phyloP scores from a whole-genome alignment of 176 grass and related monocot species.

The Eragrostis nindensis region DNA sequence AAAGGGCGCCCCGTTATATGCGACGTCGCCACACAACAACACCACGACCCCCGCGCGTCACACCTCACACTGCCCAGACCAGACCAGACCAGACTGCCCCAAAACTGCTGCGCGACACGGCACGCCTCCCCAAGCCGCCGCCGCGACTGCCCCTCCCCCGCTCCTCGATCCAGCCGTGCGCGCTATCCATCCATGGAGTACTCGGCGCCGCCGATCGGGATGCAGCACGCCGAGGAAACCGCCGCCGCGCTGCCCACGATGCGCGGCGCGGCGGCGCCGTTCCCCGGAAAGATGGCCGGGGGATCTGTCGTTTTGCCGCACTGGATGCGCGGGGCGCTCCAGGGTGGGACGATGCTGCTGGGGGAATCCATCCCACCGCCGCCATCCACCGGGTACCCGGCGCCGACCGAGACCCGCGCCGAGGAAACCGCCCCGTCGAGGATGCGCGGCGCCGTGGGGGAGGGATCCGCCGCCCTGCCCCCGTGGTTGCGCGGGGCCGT shows the following conservation, averaged over 20 bases:
- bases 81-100: too few relatives aligned
- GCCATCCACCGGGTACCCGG: not conserved
- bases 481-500: slow-evolving; percentile 19
- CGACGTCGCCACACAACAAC: not conserved
- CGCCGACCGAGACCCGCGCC: not conserved
- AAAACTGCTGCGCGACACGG: not conserved
- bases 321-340: slow-evolving; percentile 1
- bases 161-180: not conserved
- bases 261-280: not conserved
- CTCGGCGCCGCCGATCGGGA: not conserved
- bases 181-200: not conserved
- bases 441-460: slow-evolving; percentile 6
- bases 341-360: not conserved
- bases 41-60: not conserved
- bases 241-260: too few relatives aligned
- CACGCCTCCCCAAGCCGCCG: not conserved
- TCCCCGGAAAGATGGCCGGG: too few relatives aligned
- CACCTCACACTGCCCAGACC: too few relatives aligned
- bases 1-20: not conserved
- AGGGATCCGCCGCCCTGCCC: not conserved
- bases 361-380: not conserved
- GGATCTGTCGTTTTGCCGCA: too few relatives aligned
- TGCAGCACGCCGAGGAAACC: not conserved
- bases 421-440: not conserved
- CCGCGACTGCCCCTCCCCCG: not conserved